A percentile compares a stretch with the other conserved stretches of the same genome.
phyloP scores from a whole-genome alignment of 371 early-diverging fungal species.

The Mucor velutinosus region DNA sequence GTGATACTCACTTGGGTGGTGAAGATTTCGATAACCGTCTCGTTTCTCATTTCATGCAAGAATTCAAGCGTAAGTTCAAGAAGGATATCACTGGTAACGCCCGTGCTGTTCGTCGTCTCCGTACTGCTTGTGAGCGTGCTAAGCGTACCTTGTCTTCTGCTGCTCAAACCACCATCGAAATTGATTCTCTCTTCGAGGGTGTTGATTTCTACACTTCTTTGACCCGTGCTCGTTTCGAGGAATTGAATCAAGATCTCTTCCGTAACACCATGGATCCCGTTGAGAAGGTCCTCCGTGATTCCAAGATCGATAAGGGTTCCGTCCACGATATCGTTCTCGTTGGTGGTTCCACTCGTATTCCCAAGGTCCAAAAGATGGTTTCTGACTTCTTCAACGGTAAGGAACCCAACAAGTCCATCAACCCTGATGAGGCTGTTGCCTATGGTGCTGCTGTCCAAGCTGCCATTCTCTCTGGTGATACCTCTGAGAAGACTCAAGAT shows the following conservation, averaged over 20 bases:
- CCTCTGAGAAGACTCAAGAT: conserved; percentile 68
- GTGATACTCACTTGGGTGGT: conserved; percentile 97
- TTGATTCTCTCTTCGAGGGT: conserved; percentile 93
- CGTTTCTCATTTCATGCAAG: conserved; percentile 80
- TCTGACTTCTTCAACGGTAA: conserved; percentile 96
- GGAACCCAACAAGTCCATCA: conserved; percentile 94
- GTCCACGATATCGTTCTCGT: conserved; percentile 98
- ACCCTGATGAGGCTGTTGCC: conserved; percentile 97
- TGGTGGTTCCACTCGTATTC: conserved; percentile 99
- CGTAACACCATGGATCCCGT: conserved; percentile 86
- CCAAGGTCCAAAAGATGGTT: conserved; percentile 98
- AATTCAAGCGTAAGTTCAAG: conserved; percentile 86
- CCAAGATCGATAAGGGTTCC: conserved; percentile 89
- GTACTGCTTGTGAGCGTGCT: conserved; percentile 95
- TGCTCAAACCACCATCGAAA: conserved; percentile 84
- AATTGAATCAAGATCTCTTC: conserved; percentile 89
- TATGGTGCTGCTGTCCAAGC: conserved; percentile 98
- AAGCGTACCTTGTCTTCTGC: conserved; percentile 95
- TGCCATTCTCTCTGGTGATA: conserved; percentile 81
- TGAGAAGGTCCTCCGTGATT: conserved; percentile 85
- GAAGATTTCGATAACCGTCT: conserved; percentile 97
- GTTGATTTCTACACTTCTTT: conserved; percentile 83
- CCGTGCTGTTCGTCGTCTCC: conserved; percentile 92
- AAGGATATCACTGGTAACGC: conserved; percentile 82
- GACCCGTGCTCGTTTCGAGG: conserved; percentile 95